These are phyloP conservation scores for Pinus albicaulis DNA, from an alignment of 75 land plant species.

Conservation along the genomic window DNA sequence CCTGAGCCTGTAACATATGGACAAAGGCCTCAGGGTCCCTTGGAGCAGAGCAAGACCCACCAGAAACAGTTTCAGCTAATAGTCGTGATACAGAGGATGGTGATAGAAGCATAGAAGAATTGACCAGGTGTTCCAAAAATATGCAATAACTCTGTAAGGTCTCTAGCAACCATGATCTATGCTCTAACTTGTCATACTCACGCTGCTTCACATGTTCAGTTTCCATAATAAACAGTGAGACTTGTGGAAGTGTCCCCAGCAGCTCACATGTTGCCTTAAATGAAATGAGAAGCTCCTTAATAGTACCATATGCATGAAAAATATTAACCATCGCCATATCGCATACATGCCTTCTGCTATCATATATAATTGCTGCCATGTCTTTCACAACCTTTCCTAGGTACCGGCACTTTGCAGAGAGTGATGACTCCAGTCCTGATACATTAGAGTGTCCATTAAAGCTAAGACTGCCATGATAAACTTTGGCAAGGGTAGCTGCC, in stretches of 20 bases:
- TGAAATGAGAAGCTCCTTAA: constrained; percentile 8
- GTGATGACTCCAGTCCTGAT: constrained; percentile 10
- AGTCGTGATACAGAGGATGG: constrained; percentile 57
- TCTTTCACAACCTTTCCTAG: constrained; percentile 41
- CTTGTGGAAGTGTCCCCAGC: constrained; percentile 29
- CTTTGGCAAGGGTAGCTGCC: constrained; percentile 29
- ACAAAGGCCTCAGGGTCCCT: constrained; percentile 80
- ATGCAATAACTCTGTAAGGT: constrained; percentile 68
- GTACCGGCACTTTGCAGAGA: constrained; percentile 33
- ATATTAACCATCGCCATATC: constrained; percentile 17
- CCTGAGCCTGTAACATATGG: constrained; percentile 73
- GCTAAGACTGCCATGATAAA: constrained; percentile 27
- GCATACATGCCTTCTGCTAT: constrained; percentile 36
- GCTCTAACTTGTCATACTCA: constrained; percentile 34
- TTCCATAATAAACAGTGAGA: constrained; percentile 33
- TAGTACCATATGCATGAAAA: constrained; percentile 17
- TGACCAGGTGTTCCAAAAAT: constrained; percentile 73
- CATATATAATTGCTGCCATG: constrained; percentile 33
- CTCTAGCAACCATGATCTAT: constrained; percentile 70
- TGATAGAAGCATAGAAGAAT: constrained; percentile 57
- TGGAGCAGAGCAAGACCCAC: constrained; percentile 57
- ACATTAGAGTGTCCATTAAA: constrained; percentile 21
- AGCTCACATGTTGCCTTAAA: constrained; percentile 45
- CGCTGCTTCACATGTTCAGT: constrained; percentile 33
- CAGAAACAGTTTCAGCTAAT: constrained; percentile 79